Evolutionary conservation across 345 rosid genomes (phyloP), one percentile per base, ranked within the genome.

Genomic region (Mangifera indica): DNA sequence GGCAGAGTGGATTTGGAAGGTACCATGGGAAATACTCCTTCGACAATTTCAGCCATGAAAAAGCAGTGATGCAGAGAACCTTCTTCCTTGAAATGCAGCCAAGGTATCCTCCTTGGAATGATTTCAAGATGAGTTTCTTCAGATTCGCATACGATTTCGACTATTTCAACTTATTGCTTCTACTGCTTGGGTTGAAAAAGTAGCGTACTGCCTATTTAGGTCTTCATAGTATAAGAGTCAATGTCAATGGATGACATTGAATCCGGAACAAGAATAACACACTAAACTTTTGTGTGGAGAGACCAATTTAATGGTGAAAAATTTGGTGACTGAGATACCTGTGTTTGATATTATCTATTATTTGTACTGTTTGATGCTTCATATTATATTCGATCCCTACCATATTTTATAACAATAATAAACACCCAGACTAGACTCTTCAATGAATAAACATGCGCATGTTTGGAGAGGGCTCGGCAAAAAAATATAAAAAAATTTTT

Each of bases 21-120:
- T 93, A 90, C 84, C 98, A 93, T 11, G 96, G 98, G 51, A 90
- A 87, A 80, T 93, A 87, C 81, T 90, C 96, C 14, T 94, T 94
- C 51, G 98, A 94, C 21, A 77, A 92, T 24, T 94, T 94, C 80
- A 92, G 97, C 77, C 98, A 91, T 56, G 94, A 89, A 74, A 94
- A 94, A 72, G 89, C 92, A n/a, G 82, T 92, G 12, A 22, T 94
- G 87, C 83, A 82, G 18, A 77, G 97, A 80, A 77, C 76, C 29
- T 91, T 87, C 71, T 81, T 72, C 62, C 83, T 84, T 0, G 98
- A 94, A 78, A 55, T 90, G 9, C 95, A 87, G 63, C 86, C 90
- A 7, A 82, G 98, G 71, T 87, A 93, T 65, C 97, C 97, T 72
- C 98, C 98, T 34, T 93, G 97, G 95, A 84, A 82, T 65, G 61